Evolutionary conservation across 768 basidiomycete species (phyloP), one percentile per base, ranked within the genome.

Genomic region (Suillus weaverae): DNA sequence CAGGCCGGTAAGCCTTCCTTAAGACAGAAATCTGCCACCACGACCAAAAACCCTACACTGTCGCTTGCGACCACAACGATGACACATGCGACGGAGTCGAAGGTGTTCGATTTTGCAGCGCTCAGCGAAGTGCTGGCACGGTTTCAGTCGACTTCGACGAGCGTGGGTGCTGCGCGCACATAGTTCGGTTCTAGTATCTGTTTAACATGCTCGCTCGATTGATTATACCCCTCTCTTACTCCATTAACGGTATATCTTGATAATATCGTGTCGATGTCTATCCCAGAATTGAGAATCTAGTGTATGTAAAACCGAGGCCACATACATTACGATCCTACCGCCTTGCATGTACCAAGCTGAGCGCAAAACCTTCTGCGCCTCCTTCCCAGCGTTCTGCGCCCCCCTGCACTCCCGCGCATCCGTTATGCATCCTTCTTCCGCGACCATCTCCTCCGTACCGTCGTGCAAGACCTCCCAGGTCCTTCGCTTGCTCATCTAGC

Each of bases 81-180:
- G 4, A 26, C 70, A 16, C 38, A 63, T 35, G 22, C 63, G 22
- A 64, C 68, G 14, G 68, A 38, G 30, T 33, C 66, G 22, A 64
- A 66, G 11, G n/a, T 61, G 1, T 76, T 76, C 41, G 70, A 75
- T 51, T 32, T 75, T 62, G 13, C 64, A 11, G 67, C 74, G 35
- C 64, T 75, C 55, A 69, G 60, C 8, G 70, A 74, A 44, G 74
- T 69, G 13, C 55, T 75, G 61, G 73, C 75, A 13, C 72, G 72
- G 55, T 75, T 69, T 60, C 70, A 71, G 26, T 14, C 70, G 8
- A 61, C 66, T 41, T 59, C 57, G 11, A 59, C 57, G 57, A 59
- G 26, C 18, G 57, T 59, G 26, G 57, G 57, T 30, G 18, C 30
- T 59, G 57, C 39, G 38, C 56, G 26, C 16, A 9, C 36, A 38